phyloP scores from a whole-genome alignment of 1,284 basidiomycete genomes.

The Flammula alnicola region DNA sequence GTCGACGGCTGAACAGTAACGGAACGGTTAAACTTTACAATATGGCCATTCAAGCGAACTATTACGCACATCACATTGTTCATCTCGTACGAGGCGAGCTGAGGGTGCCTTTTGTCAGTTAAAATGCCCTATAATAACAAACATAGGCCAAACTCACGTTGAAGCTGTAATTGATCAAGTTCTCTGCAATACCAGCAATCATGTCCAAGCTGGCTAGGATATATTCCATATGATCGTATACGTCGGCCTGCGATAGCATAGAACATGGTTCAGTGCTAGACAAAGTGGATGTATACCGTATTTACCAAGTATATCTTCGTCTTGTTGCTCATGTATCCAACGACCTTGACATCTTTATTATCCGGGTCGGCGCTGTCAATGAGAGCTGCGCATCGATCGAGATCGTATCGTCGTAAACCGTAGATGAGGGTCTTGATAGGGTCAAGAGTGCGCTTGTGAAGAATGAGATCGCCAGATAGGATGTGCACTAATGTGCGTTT shows the following conservation, averaged over 20 bases:
- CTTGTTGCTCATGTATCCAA: conserved; percentile 71
- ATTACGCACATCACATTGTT: conserved; percentile 66
- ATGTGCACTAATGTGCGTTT: conserved; percentile 59
- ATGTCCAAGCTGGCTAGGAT: conserved; percentile 68
- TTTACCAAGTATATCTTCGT: conserved; percentile 64
- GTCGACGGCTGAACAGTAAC: conserved; percentile 39
- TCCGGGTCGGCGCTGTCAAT: conserved; percentile 39
- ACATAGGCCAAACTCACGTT: conserved; percentile 21
- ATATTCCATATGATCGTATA: conserved; percentile 74
- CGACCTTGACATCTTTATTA: conserved; percentile 36
- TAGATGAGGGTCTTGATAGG: conserved; percentile 74
- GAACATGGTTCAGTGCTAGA: background rate
- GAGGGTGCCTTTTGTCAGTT: conserved; percentile 33
- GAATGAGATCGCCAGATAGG: conserved; percentile 69
- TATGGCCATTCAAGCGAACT: background rate
- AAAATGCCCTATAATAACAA: conserved; percentile 35
- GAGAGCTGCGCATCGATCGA: conserved; percentile 63
- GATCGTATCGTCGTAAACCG: conserved; percentile 66
- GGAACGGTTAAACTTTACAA: too few relatives aligned
- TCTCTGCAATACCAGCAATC: conserved; percentile 70
- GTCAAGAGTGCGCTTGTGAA: conserved; percentile 71
- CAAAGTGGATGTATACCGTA: background rate
- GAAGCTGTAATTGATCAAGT: conserved; percentile 70
- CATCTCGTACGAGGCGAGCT: conserved; percentile 66
- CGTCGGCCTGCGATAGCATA: conserved; percentile 43